Conservation (phyloP, 768 basidiomycete genomes). For the Auricularia sp. region DNA sequence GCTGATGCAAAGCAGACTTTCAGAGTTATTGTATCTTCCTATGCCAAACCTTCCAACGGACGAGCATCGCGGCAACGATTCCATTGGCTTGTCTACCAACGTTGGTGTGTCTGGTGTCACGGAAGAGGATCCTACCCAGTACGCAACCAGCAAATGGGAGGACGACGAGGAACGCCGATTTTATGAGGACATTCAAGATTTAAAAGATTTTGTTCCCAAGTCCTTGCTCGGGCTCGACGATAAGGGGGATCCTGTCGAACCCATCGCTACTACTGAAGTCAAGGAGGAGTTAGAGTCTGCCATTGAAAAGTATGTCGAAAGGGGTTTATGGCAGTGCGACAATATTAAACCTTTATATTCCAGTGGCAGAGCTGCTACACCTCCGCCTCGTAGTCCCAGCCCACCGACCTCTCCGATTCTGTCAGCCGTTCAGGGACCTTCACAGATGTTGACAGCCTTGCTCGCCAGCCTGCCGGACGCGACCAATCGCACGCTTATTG, state of each 20-base stretch:
- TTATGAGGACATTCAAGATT: conserved; percentile 85
- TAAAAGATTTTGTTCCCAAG: conserved; percentile 85
- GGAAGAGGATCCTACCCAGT: conserved; percentile 37
- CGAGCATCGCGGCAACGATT: conserved; percentile 65
- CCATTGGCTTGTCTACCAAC: conserved; percentile 62
- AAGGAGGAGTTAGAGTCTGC: conserved; percentile 10
- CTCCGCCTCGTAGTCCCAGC: conserved; percentile 50
- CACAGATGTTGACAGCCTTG: conserved; percentile 82
- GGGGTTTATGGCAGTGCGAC: not conserved
- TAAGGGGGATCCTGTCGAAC: conserved; percentile 10
- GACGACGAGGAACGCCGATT: conserved; percentile 94
- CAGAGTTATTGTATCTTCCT: conserved; percentile 78
- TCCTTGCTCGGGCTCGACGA: conserved; percentile 68
- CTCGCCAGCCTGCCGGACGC: conserved; percentile 88
- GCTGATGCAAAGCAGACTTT: conserved; percentile 45
- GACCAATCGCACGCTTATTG: conserved; percentile 81
- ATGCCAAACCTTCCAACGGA: conserved; percentile 74
- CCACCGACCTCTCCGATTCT: conserved; percentile 25
- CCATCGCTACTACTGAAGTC: conserved; percentile 13
- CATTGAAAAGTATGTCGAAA: not conserved
- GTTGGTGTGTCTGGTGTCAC: conserved; percentile 40
- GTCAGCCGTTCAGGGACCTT: conserved; percentile 75
- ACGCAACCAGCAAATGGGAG: conserved; percentile 83
- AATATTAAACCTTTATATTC: conserved; percentile 36
- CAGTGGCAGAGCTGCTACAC: conserved; percentile 52